Conservation (phyloP, 1,139 yeast species). For the Yamadazyma friedrichii region DNA sequence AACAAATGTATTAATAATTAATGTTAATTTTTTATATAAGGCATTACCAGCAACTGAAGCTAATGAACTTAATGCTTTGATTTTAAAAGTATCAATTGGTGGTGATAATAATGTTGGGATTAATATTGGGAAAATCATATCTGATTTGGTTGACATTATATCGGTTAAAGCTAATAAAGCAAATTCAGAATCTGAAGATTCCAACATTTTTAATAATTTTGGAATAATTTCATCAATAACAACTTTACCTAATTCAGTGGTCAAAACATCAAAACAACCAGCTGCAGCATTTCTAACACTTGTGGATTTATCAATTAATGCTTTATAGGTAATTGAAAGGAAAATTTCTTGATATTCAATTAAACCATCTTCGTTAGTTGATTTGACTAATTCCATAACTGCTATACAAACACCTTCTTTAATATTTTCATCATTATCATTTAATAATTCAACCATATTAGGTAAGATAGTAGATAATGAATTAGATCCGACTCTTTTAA, state of each 20-base stretch:
- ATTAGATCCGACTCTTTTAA: constrained; percentile 89
- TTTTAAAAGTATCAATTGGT: constrained; percentile 83
- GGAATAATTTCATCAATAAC: constrained; percentile 92
- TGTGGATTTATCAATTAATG: constrained; percentile 72
- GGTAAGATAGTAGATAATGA: constrained; percentile 86
- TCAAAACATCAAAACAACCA: constrained; percentile 82
- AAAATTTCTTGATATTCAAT: constrained; percentile 65
- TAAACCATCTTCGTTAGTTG: constrained; percentile 65
- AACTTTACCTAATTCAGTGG: constrained; percentile 74
- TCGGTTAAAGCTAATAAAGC: constrained; percentile 90
- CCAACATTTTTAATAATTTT: constrained; percentile 68
- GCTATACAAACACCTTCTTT: constrained; percentile 98
- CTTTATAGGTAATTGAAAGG: constrained; percentile 72
- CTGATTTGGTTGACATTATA: constrained; percentile 88
- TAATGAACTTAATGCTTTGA: constrained; percentile 81
- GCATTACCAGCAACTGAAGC: constrained; percentile 92
- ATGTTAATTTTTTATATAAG: constrained; percentile 66
- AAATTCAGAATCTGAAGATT: constrained; percentile 52
- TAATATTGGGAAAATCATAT: constrained; percentile 89
- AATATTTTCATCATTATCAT: constrained; percentile 66
- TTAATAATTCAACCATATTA: constrained; percentile 68
- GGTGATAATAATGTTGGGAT: constrained; percentile 80
- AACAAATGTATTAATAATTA: constrained; percentile 71
- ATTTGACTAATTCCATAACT: constrained; percentile 75
- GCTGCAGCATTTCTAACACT: constrained; percentile 91